A percentile compares a stretch with the other conserved stretches of the same genome.
phyloP scores from a whole-genome alignment of 768 basidiomycete species.

The Lactifluus hygrophoroides region DNA sequence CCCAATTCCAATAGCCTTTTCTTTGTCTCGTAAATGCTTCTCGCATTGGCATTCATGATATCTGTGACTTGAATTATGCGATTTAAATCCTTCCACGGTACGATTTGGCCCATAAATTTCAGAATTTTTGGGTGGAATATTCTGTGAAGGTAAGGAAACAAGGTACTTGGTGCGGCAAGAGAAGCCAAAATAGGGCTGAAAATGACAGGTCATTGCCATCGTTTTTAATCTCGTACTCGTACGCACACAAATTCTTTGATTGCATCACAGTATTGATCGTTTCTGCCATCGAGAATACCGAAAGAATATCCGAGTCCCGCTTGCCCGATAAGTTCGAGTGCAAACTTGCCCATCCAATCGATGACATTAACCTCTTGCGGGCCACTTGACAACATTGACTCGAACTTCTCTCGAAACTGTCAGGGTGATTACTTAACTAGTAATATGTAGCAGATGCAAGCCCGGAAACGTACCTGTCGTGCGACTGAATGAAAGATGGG shows the following conservation, averaged over 20 bases:
- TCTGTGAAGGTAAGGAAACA: conserved; percentile 15
- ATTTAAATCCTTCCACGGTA: conserved; percentile 30
- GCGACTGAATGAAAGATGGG: too few relatives aligned
- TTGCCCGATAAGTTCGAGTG: conserved; percentile 17
- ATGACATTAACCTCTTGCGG: conserved; percentile 25
- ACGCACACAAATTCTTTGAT: conserved; percentile 22
- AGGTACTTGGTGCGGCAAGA: conserved; percentile 9
- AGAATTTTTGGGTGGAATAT: conserved; percentile 25
- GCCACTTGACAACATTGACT: conserved; percentile 26
- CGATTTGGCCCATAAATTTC: conserved; percentile 26
- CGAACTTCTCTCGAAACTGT: conserved; percentile 26
- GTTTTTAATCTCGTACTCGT: neutral
- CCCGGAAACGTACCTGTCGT: too few relatives aligned
- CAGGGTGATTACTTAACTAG: conserved; percentile 24
- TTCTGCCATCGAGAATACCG: conserved; percentile 8
- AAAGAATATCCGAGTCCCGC: conserved; percentile 16
- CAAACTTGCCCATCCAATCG: conserved; percentile 7
- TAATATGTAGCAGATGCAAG: too few relatives aligned
- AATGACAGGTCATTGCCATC: neutral
- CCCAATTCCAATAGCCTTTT: conserved; percentile 28
- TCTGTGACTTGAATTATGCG: conserved; percentile 30
- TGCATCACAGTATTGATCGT: conserved; percentile 21
- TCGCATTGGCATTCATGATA: conserved; percentile 29
- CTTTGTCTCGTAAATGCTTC: conserved; percentile 32
- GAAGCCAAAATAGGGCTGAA: conserved; percentile 3